A percentile compares a stretch with the other conserved stretches of the same genome.
Evolutionary conservation across 2,329 filamentous ascomycete genomes (phyloP).

Genomic region (Hypoxylon sp.): DNA sequence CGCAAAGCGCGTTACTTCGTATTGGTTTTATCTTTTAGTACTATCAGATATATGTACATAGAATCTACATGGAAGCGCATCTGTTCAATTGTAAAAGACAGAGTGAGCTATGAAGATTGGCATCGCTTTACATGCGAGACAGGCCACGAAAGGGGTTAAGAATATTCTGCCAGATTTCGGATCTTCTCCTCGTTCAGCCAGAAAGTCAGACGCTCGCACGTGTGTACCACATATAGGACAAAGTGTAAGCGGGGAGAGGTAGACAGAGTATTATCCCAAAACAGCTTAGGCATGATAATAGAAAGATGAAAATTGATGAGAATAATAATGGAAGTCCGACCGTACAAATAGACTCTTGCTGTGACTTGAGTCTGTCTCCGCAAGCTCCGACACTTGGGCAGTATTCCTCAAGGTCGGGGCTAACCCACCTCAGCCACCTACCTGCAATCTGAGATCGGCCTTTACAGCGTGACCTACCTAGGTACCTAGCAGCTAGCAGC

Average conservation of each 20-base stretch:
- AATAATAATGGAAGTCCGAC: constrained; percentile 7
- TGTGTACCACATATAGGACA: constrained; percentile 3
- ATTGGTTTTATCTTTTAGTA: constrained; percentile 2
- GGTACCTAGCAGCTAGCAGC: background rate
- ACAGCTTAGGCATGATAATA: constrained; percentile 21
- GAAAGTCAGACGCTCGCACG: background rate
- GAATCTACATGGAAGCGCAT: background rate
- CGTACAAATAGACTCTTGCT: constrained; percentile 14
- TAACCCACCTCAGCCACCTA: constrained; percentile 31
- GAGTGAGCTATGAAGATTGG: background rate
- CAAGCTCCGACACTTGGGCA: constrained; percentile 23
- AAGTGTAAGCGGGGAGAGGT: background rate
- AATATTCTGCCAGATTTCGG: background rate
- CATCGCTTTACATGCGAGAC: background rate
- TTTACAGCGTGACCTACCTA: constrained; percentile 31
- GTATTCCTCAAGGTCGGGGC: constrained; percentile 19
- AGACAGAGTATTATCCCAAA: constrained; percentile 18
- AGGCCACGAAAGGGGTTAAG: background rate
- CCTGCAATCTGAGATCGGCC: constrained; percentile 30
- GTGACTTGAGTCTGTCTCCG: background rate
- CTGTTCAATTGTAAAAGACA: background rate
- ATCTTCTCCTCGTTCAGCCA: background rate
- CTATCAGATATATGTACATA: background rate
- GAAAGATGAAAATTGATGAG: background rate
- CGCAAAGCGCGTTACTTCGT: background rate